A percentile compares a stretch with the other conserved stretches of the same genome.
phyloP scores from a whole-genome alignment of 2,329 filamentous ascomycete species.

The Hymenoscyphus repandus region DNA sequence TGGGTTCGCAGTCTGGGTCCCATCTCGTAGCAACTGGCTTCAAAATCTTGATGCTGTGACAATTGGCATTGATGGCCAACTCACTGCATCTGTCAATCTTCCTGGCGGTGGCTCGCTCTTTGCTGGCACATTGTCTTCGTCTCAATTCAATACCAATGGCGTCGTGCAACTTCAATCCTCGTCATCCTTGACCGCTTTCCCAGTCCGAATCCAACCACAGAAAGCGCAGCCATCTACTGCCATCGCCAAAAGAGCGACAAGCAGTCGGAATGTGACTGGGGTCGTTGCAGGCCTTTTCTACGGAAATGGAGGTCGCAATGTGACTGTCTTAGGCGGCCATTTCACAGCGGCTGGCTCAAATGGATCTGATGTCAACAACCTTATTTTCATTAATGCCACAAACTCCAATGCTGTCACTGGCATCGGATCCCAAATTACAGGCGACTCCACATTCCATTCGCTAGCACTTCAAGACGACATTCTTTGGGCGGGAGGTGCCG shows the following conservation, averaged over 20 bases:
- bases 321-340: conserved; percentile 83
- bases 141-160: conserved; percentile 66
- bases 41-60: conserved; percentile 65
- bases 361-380: conserved; percentile 69
- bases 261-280: conserved; percentile 49
- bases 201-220: conserved; percentile 48
- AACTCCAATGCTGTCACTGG: conserved; percentile 63
- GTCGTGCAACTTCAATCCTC: conserved; percentile 56
- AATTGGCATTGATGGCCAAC: conserved; percentile 63
- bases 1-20: conserved; percentile 90
- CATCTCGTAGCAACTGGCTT: conserved; percentile 80
- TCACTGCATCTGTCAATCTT: conserved; percentile 67
- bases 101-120: conserved; percentile 60
- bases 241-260: conserved; percentile 41
- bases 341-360: conserved; percentile 68
- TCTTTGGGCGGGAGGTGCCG: conserved; percentile 76
- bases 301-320: conserved; percentile 61
- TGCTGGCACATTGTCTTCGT: conserved; percentile 76
- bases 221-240: conserved; percentile 33
- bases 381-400: conserved; percentile 77
- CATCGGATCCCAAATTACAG: conserved; percentile 58
- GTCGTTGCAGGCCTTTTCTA: conserved; percentile 80
- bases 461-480: conserved; percentile 61
- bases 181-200: conserved; percentile 44
- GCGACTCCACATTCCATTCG: conserved; percentile 69